Evolutionary conservation across 192 early-diverging fungal species (phyloP), one percentile per base, ranked within the genome.

Genomic region (Coemansia furcata): DNA sequence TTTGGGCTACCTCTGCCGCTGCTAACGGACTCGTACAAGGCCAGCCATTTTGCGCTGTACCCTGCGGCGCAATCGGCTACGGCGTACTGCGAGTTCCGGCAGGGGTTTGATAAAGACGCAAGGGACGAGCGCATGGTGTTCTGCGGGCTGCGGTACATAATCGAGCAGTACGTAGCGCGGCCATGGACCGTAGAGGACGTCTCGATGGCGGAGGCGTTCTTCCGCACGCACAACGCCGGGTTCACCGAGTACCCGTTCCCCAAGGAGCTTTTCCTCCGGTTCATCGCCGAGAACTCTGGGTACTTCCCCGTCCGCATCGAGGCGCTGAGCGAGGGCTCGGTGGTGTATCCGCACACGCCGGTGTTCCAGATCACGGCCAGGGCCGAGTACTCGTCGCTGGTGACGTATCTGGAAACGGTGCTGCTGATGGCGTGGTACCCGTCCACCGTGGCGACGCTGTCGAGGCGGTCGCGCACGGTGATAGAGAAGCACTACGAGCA

Each of bases 361-460:
- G 88, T 91, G n/a, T 89, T 86, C 63, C 92, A 93, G 72, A 93
- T 95, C 46, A 91, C 85, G 5, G 91, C 94, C 15, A 72, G 85
- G 23, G 73, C 80, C 19, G 89, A 89, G 71, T 94, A 91, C 73
- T 71, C 91, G 10, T 78, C 84, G 29, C 86, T 95, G 21, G 87
- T 93, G 7, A 95, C 94, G 5, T 95, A 89, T 67, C 68, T 95
- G 33, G 94, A 95, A 68, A 93, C 92, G 0, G 71, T 94, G 4
- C 72, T 95, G 67, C 88, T 91, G 26, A 92, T 93, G 89, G 62
- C 87, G 37, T 95, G 94, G 92, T 96, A 96, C 65, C 94, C 92
- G 40, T 85, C 89, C 6, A 90, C 94, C 0, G 94, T 96, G 0
- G 92, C 92, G 0, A 96, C 94, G 3, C 73, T 93, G 19, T 93